These are phyloP conservation scores for Cucumis melo DNA, from an alignment of 306 rosid species.

Conservation along the genomic window DNA sequence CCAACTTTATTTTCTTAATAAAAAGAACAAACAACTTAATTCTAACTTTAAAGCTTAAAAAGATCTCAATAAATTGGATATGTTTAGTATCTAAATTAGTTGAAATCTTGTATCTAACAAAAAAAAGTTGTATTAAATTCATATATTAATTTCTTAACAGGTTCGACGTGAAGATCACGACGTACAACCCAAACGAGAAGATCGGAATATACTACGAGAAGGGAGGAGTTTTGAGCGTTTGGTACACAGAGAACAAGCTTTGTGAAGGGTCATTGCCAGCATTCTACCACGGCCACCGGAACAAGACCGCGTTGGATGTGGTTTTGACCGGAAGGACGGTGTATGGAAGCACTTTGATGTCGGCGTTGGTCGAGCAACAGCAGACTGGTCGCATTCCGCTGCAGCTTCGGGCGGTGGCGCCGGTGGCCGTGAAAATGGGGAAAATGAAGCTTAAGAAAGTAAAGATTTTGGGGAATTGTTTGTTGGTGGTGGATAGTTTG, in stretches of 20 bases:
- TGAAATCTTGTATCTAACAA: no score
- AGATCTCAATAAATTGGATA: no score
- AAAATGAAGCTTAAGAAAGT: conserved; percentile 66
- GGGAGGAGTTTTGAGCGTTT: conserved; percentile 63
- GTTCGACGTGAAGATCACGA: conserved; percentile 66
- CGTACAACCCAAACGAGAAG: conserved; percentile 64
- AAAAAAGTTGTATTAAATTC: not conserved
- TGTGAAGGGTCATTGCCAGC: conserved; percentile 62
- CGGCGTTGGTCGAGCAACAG: conserved; percentile 64
- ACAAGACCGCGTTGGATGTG: conserved; percentile 53
- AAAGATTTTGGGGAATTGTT: conserved; percentile 44
- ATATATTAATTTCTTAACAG: not conserved
- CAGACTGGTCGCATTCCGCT: conserved; percentile 64
- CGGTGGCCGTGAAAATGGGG: conserved; percentile 55
- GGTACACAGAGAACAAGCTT: conserved; percentile 51
- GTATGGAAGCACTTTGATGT: conserved; percentile 53
- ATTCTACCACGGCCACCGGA: conserved; percentile 83
- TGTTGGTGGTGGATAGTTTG: conserved; percentile 67
- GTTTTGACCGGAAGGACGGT: conserved; percentile 58
- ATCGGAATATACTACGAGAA: conserved; percentile 73
- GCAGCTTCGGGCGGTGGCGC: conserved; percentile 57
- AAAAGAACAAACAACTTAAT: no score
- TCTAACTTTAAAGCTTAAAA: no score
- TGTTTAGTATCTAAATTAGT: no score
- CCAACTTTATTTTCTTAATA: no score